A percentile compares a stretch with the other conserved stretches of the same genome.
Conservation (phyloP, 306 rosid genomes). For the Citrullus colocynthis region DNA sequence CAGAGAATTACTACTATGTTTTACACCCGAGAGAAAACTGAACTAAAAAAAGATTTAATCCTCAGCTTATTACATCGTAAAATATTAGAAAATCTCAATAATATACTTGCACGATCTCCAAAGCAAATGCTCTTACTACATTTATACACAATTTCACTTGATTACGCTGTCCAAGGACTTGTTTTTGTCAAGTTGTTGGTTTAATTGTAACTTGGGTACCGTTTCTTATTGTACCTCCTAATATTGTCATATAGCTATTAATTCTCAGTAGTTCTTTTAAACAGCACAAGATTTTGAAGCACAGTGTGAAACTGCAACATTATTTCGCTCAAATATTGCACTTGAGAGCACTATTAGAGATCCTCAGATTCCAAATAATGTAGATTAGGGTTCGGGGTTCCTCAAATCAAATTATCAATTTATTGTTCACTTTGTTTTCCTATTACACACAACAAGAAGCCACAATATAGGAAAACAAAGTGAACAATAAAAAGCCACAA, state of each 20-base stretch:
- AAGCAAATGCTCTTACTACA: neutral
- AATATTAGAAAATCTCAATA: neutral
- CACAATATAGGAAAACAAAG: no score
- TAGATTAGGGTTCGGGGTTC: neutral
- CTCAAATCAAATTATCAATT: neutral
- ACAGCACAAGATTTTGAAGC: neutral
- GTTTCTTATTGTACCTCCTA: neutral
- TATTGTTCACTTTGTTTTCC: neutral
- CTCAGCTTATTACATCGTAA: no score
- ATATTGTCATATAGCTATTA: neutral
- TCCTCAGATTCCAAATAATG: neutral
- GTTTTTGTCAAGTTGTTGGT: neutral
- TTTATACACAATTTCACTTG: neutral
- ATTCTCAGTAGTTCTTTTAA: neutral
- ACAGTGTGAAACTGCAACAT: neutral
- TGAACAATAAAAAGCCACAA: neutral
- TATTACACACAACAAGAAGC: neutral
- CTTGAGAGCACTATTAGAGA: neutral
- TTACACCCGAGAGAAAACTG: no score
- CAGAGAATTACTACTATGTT: no score
- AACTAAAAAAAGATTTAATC: no score
- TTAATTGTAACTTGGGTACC: neutral
- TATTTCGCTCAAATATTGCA: neutral
- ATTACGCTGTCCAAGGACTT: neutral
- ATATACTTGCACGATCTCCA: neutral